Percentiles rank a stretch among this genome's conserved stretches.
Conservation (phyloP, 306 rosid species). For the Coriaria nepalensis region DNA sequence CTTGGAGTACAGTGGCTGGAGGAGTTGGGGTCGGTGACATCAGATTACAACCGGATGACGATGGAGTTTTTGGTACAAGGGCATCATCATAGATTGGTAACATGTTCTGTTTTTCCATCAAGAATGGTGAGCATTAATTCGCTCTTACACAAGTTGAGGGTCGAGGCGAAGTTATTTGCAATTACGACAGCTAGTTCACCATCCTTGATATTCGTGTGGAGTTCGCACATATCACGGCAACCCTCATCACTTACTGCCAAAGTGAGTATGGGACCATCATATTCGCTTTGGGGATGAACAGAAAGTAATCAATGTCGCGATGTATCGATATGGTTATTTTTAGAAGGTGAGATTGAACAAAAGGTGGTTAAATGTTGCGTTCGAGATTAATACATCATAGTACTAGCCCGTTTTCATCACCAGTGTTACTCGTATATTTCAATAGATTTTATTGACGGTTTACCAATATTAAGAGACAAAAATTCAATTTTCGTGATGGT, state of each 20-base stretch:
- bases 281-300: neutral
- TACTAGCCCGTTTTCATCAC: neutral
- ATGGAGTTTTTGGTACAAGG: no score
- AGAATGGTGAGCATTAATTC: no score
- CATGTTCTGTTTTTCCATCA: no score
- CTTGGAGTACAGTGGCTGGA: conserved; percentile 2
- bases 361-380: neutral
- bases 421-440: neutral
- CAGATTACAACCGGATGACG: no score
- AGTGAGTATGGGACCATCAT: neutral
- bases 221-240: no score
- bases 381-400: neutral
- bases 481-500: neutral
- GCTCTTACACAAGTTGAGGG: no score
- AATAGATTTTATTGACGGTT: neutral
- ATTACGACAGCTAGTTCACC: no score
- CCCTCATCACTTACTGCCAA: neutral
- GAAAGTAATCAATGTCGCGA: neutral
- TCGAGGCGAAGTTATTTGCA: no score
- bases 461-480: neutral
- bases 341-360: neutral
- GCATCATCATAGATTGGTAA: no score
- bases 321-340: neutral
- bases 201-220: no score
- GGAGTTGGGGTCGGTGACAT: neutral